Evolutionary conservation across 2,329 filamentous ascomycete species (phyloP), one percentile per base, ranked within the genome.

Genomic region (Stemphylium vesicarium): DNA sequence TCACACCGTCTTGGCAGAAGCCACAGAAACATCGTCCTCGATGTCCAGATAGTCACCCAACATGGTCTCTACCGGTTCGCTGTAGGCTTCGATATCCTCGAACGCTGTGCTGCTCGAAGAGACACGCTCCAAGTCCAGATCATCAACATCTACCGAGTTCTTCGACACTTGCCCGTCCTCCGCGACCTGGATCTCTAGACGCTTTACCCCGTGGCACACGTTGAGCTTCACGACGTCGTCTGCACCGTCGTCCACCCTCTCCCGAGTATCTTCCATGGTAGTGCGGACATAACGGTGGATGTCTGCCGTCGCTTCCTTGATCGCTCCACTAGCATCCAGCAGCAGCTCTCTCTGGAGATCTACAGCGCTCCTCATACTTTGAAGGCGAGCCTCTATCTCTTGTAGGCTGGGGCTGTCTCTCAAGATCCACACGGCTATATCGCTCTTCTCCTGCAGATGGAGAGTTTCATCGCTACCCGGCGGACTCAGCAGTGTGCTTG

Each of bases 61-160:
- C 8, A 35, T 24, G 1, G 11, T 10, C 16, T n/a, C 40, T 11
- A 36, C 12, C 2, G 31, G 26, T 50, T 36, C 10, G 13, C 31
- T 18, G n/a, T 59, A 59, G 2, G 32, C 26, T 22, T 51, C 26
- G 6, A 56, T 52, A 18, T 59, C 32, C 35, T 56, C 29, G 31
- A 56, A 59, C 13, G 42, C 10, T 24, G 42, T 57, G 15, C 32
- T 32, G 12, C 8, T 39, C 4, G 45, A 51, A 2, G 40, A 50
- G 22, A 24, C 20, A 26, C n/a, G 10, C n/a, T 50, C 48, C 4
- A 44, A 24, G 8, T 44, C 32, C 11, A 39, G 18, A 45, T 50
- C 13, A 45, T 47, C 8, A 50, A 7, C n/a, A 37, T 43, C 36
- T 4, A 55, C 18, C 12, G 9, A 37, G 9, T 50, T 22, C 20